Evolutionary conservation across 1,284 basidiomycete genomes (phyloP), one percentile per base, ranked within the genome.

Genomic region (Rhizopogon parksii): DNA sequence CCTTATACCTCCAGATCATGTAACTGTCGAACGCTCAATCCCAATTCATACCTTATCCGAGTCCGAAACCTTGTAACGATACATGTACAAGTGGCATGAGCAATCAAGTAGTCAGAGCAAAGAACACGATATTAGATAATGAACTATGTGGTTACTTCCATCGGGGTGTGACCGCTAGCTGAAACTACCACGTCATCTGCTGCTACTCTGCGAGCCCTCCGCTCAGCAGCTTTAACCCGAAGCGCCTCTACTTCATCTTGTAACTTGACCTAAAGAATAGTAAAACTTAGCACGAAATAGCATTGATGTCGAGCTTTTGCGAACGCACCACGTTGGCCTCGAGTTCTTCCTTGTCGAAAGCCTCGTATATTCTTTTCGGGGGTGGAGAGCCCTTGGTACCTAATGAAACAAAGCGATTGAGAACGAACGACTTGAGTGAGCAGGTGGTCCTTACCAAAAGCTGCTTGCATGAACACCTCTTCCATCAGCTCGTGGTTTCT

Each of bases 401-500:
- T 82, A 50, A n/a, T 45, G 49, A 2, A 2, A 24, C 6, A 35
- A 32, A 54, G 36, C n/a, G n/a, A 27, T 17, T 19, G 48, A 35
- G 11, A 27, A 49, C 30, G 1, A 49, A 24, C n/a, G 7, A 48
- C 34, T 27, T 8, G 15, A 7, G 17, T 40, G 32, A 24, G 46
- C 21, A 24, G 38, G 25, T 43, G 7, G 12, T 19, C 63, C 71
- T 52, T 56, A 83, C 87, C 77, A 59, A 80, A 83, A 0, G 83
- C 83, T 17, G 87, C 85, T 55, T 77, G 73, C 59, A 72, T 75
- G 64, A 91, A 90, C 0, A 91, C 82, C 43, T 86, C 84, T 59
- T 85, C 83, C 85, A 90, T 88, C 56, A 83, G 72, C 47, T 89
- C 88, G 57, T 90, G 86, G 60, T 91, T 91, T 8, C 88, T 77